Conservation (phyloP, 805 yeast species). For the Suhomyces emberorum region DNA sequence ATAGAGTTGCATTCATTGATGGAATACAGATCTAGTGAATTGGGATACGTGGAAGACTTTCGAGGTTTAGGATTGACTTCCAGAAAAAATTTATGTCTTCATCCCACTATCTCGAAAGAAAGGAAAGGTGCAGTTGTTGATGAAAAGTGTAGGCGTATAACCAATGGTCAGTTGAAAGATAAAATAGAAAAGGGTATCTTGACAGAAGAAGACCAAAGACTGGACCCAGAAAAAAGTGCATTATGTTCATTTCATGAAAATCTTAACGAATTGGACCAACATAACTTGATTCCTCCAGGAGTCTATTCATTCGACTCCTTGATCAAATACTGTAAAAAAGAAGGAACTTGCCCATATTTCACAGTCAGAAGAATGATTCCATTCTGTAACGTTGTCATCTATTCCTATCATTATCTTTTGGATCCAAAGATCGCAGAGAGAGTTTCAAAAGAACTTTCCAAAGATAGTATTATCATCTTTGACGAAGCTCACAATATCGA, state of each 20-base stretch:
- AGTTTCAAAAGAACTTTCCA: slow-evolving; percentile 86
- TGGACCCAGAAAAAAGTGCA: slow-evolving; percentile 27
- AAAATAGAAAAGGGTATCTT: slow-evolving; percentile 48
- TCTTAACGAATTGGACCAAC: slow-evolving; percentile 80
- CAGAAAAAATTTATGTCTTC: slow-evolving; percentile 90
- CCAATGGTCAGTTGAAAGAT: slow-evolving; percentile 82
- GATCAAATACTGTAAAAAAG: slow-evolving; percentile 69
- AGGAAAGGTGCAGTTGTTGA: slow-evolving; percentile 90
- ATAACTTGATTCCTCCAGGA: slow-evolving; percentile 84
- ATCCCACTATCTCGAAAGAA: slow-evolving; percentile 83
- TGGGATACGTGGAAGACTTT: slow-evolving; percentile 87
- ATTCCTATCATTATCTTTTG: slow-evolving; percentile 91
- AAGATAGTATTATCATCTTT: slow-evolving; percentile 89
- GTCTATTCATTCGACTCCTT: slow-evolving; percentile 91
- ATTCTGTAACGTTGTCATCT: slow-evolving; percentile 87
- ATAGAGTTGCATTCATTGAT: slow-evolving; percentile 85
- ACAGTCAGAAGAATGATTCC: slow-evolving; percentile 98
- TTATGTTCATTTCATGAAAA: slow-evolving; percentile 92
- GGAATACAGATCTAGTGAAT: slow-evolving; percentile 78
- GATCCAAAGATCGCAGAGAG: slow-evolving; percentile 98
- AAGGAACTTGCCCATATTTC: slow-evolving; percentile 91
- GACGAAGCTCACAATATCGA: slow-evolving; percentile 99
- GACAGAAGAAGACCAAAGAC: slow-evolving; percentile 50
- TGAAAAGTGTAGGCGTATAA: slow-evolving; percentile 92
- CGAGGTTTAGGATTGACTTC: slow-evolving; percentile 91